Conservation (phyloP, 169 alveolate species). For the Plasmodium gonderi region DNA sequence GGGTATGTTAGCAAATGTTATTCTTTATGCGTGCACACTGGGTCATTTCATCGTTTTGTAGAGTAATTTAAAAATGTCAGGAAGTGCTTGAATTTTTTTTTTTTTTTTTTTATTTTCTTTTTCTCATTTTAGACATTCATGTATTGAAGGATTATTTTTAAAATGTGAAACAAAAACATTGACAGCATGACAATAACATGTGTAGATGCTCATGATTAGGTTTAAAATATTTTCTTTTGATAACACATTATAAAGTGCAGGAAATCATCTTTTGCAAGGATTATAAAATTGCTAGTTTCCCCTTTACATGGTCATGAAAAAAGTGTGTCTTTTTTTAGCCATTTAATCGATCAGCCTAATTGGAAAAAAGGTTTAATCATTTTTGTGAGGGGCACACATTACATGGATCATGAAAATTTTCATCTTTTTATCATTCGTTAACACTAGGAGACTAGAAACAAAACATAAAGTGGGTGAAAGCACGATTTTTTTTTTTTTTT, state of each 20-base stretch:
- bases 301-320: background rate
- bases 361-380: background rate
- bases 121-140: background rate
- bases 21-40: background rate
- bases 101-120: background rate
- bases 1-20: too few relatives aligned
- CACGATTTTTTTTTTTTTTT: too few relatives aligned
- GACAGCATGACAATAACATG: background rate
- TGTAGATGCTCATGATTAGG: background rate
- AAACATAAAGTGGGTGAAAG: background rate
- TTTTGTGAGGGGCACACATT: background rate
- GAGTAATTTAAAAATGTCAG: background rate
- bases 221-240: background rate
- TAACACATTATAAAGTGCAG: background rate
- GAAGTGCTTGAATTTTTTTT: background rate
- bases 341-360: background rate
- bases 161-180: background rate
- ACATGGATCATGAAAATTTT: background rate
- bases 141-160: background rate
- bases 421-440: background rate
- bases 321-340: background rate
- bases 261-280: background rate
- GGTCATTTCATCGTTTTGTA: background rate
- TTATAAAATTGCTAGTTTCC: background rate
- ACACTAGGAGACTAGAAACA: background rate